Evolutionary conservation across 2,329 filamentous ascomycete species (phyloP).

Genomic region (Calonectria hongkongensis): DNA sequence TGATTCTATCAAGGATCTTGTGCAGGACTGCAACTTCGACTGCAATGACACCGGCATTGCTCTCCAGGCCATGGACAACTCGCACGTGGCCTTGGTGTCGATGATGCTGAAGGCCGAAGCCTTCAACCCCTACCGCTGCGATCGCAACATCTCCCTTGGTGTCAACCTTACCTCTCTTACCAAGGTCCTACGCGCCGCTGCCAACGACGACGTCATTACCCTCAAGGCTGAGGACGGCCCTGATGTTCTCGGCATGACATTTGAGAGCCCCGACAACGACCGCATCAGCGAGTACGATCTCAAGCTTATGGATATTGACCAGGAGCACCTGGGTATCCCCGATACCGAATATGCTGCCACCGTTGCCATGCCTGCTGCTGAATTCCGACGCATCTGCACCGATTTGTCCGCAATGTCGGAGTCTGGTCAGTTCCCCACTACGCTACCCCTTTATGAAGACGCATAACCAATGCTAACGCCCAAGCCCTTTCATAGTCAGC

Average conservation of each 20-base stretch:
- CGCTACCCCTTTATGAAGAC: background rate
- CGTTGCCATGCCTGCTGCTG: slow-evolving; percentile 88
- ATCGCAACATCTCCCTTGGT: slow-evolving; percentile 98
- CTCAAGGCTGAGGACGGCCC: slow-evolving; percentile 98
- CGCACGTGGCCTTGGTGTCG: slow-evolving; percentile 97
- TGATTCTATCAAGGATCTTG: slow-evolving; percentile 98
- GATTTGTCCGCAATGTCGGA: slow-evolving; percentile 95
- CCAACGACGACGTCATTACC: slow-evolving; percentile 95
- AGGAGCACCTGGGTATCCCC: slow-evolving; percentile 98
- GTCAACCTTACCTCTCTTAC: slow-evolving; percentile 98
- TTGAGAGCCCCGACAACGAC: slow-evolving; percentile 92
- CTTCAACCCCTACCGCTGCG: slow-evolving; percentile 97
- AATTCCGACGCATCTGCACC: slow-evolving; percentile 96
- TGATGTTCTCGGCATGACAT: slow-evolving; percentile 95
- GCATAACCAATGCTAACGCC: slow-evolving; percentile 39
- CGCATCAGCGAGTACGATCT: slow-evolving; percentile 99
- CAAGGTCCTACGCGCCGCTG: slow-evolving; percentile 95
- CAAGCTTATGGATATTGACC: slow-evolving; percentile 99
- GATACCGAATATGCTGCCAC: slow-evolving; percentile 98
- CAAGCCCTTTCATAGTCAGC: slow-evolving; percentile 75
- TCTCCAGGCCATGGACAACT: slow-evolving; percentile 99
- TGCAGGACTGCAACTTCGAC: slow-evolving; percentile 99
- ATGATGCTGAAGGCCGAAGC: slow-evolving; percentile 98
- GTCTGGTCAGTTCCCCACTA: slow-evolving; percentile 80
- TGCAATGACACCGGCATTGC: slow-evolving; percentile 99